Percentiles rank a stretch among this genome's conserved stretches.
These are phyloP conservation scores for Trametes versicolor DNA, from an alignment of 1,284 basidiomycete species.

Conservation along the genomic window DNA sequence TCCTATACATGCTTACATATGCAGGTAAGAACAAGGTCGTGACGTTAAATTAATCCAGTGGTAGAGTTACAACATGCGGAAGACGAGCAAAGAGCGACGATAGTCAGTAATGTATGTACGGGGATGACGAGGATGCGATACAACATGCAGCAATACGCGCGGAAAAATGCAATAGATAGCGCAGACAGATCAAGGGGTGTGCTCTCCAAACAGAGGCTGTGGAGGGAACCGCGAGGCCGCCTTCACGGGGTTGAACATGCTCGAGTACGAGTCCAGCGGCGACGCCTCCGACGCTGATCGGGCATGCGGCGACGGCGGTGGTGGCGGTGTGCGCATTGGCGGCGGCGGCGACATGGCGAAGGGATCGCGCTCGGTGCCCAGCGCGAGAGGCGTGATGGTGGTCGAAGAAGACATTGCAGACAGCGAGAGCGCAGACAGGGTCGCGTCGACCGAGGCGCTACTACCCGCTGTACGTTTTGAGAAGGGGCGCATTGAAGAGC, in stretches of 20 bases:
- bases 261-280: constrained; percentile 31
- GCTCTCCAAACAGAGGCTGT: constrained; percentile 29
- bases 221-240: constrained; percentile 28
- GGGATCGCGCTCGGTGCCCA: constrained; percentile 25
- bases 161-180: constrained; percentile 8
- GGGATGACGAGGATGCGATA: constrained; percentile 17
- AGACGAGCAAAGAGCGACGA: constrained; percentile 15
- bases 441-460: constrained; percentile 30
- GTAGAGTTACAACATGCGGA: constrained; percentile 31
- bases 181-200: constrained; percentile 8
- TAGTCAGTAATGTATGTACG: constrained; percentile 2
- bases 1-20: no score
- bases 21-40: neutral
- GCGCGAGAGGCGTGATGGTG: constrained; percentile 13
- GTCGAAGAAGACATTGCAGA: constrained; percentile 12
- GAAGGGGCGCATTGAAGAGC: constrained; percentile 18
- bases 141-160: constrained; percentile 8
- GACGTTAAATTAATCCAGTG: constrained; percentile 21
- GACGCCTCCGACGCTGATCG: constrained; percentile 17
- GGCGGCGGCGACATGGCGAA: constrained; percentile 29
- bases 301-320: constrained; percentile 6
- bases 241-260: constrained; percentile 31
- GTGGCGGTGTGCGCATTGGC: constrained; percentile 13
- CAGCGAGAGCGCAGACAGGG: constrained; percentile 25
- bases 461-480: constrained; percentile 20